phyloP scores from a whole-genome alignment of 768 basidiomycete species.

The Mycena rebaudengoi region DNA sequence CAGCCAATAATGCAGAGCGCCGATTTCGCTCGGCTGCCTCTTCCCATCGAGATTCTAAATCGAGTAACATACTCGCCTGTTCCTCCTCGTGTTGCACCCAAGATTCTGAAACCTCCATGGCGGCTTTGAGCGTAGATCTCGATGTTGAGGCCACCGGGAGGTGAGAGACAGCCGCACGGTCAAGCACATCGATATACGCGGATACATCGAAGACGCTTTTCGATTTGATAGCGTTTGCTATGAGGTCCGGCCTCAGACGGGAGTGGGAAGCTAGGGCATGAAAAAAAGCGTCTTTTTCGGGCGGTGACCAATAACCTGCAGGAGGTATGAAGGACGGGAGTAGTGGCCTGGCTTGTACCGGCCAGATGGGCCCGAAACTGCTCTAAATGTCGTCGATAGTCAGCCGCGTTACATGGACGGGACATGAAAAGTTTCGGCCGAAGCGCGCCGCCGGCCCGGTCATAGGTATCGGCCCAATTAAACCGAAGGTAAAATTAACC shows the following conservation, averaged over 20 bases:
- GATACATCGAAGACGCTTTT: slow-evolving; percentile 76
- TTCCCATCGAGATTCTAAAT: slow-evolving; percentile 40
- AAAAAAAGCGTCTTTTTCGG: slow-evolving; percentile 80
- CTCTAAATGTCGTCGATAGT: slow-evolving; percentile 45
- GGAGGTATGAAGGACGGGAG: slow-evolving; percentile 47
- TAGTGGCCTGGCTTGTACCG: slow-evolving; percentile 39
- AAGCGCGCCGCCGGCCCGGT: too few relatives aligned
- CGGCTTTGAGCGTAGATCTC: slow-evolving; percentile 42
- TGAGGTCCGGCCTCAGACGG: slow-evolving; percentile 78
- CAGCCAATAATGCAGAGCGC: slow-evolving; percentile 16
- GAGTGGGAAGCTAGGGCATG: slow-evolving; percentile 73
- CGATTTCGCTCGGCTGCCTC: slow-evolving; percentile 25
- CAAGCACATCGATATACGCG: slow-evolving; percentile 67
- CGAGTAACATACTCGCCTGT: slow-evolving; percentile 41
- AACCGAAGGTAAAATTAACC: too few relatives aligned
- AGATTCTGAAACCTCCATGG: slow-evolving; percentile 58
- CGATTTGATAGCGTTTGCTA: slow-evolving; percentile 70
- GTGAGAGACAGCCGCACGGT: slow-evolving; percentile 39
- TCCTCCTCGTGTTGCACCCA: slow-evolving; percentile 61
- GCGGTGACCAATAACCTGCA: slow-evolving; percentile 64
- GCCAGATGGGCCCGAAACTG: slow-evolving; percentile 46
- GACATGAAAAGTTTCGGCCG: background rate
- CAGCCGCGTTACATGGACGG: slow-evolving; percentile 30
- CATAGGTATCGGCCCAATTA: too few relatives aligned
- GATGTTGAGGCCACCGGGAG: slow-evolving; percentile 2